phyloP scores from a whole-genome alignment of 106 monocot species.

The Xerophyta viscosa region DNA sequence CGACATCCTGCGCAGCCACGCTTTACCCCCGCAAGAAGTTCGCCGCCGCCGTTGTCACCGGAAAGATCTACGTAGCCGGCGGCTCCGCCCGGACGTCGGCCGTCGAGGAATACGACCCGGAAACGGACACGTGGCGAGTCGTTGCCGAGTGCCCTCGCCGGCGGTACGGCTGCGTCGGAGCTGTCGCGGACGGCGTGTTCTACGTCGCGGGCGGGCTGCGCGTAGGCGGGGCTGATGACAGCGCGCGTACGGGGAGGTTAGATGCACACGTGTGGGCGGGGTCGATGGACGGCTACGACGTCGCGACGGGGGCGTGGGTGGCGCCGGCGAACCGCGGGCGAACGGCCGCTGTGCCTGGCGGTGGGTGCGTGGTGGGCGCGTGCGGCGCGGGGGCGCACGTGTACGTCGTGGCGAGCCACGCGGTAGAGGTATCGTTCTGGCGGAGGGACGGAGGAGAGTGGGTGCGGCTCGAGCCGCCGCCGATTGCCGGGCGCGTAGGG shows the following conservation, averaged over 20 bases:
- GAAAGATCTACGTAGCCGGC: slow-evolving; percentile 51
- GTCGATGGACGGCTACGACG: slow-evolving; percentile 51
- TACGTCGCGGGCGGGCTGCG: slow-evolving; percentile 40
- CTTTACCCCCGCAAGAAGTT: slow-evolving; percentile 42
- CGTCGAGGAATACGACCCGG: slow-evolving; percentile 60
- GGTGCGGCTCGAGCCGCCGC: slow-evolving; percentile 42
- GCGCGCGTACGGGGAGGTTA: slow-evolving; percentile 1
- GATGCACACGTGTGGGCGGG: slow-evolving; percentile 52
- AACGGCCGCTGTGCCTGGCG: slow-evolving; percentile 40
- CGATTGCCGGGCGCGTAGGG: slow-evolving; percentile 25
- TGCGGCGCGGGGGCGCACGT: slow-evolving; percentile 51
- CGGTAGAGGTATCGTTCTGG: slow-evolving; percentile 87
- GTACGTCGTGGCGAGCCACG: slow-evolving; percentile 82
- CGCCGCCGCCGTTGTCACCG: slow-evolving; percentile 33
- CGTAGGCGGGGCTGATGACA: slow-evolving; percentile 9
- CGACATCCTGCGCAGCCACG: slow-evolving; percentile 20
- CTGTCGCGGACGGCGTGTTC: slow-evolving; percentile 29
- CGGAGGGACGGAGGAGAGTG: slow-evolving; percentile 50
- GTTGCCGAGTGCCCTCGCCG: slow-evolving; percentile 22
- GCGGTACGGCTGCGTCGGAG: slow-evolving; percentile 55
- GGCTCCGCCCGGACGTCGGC: slow-evolving; percentile 34
- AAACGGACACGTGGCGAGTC: slow-evolving; percentile 32
- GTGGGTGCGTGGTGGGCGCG: slow-evolving; percentile 73
- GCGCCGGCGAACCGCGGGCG: background rate
- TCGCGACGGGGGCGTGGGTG: slow-evolving; percentile 38